Conservation (phyloP, 768 basidiomycete species). For the Hygrophorus russula region DNA sequence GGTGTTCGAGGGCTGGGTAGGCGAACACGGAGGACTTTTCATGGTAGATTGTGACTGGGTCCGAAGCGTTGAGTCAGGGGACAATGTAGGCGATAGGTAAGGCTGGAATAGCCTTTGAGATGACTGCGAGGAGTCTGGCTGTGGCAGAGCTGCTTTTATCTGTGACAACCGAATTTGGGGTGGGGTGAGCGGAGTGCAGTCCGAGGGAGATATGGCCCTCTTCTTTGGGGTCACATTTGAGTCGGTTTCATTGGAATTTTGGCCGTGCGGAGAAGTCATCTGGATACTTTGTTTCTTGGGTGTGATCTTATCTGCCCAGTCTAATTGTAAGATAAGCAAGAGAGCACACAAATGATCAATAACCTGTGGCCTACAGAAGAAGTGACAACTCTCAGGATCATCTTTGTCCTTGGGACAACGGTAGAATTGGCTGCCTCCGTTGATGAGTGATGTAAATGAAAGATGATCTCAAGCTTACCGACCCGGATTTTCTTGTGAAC, state of each 20-base stretch:
- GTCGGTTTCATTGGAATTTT: no score
- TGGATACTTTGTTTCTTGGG: no score
- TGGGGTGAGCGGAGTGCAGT: constrained; percentile 9
- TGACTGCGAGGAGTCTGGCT: no score
- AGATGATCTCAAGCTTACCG: constrained; percentile 3
- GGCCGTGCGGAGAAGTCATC: no score
- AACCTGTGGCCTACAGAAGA: constrained; percentile 14
- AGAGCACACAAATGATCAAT: background rate
- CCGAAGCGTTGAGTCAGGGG: background rate
- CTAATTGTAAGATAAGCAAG: no score
- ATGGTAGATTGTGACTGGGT: no score
- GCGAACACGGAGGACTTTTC: no score
- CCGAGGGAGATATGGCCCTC: constrained; percentile 9
- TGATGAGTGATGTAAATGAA: background rate
- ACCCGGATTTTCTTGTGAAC: constrained; percentile 4
- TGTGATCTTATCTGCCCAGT: no score
- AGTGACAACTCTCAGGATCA: constrained; percentile 19
- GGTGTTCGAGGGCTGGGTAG: no score
- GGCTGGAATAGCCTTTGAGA: background rate
- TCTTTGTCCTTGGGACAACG: constrained; percentile 18
- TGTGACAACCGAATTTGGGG: background rate
- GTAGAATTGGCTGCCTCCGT: constrained; percentile 22
- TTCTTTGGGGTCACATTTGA: background rate
- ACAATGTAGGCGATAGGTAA: background rate
- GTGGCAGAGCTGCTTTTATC: background rate